Base-by-base conservation (phyloP, 2,329 filamentous ascomycete genomes). In the Neofusicoccum ribis region DNA sequence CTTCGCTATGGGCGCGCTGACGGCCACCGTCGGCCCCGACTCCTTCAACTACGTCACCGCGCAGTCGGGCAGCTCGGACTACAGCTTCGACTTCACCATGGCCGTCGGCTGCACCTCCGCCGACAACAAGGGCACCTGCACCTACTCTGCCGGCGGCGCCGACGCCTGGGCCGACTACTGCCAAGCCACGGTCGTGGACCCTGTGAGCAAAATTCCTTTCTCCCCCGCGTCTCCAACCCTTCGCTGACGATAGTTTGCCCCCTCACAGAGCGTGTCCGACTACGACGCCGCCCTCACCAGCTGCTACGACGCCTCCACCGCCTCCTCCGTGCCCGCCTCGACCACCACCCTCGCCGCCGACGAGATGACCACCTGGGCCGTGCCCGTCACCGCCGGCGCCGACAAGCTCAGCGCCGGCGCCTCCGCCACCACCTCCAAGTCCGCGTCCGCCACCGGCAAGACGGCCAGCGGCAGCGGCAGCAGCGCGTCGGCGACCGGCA, bases 331-430 rank as follows among this genome's bases (percentile, higher is more conserved):
- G 1, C 61, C 61, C n/a, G 23, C 34, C 20, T 20, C 7, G 12
- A 51, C 50, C 15, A 34, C 49, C 15, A 20, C 17, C 20, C 51
- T 64, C 15, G 41, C 41, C 11, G 17, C 31, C 14, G 20, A 12
- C 8, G 51, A 37, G 37, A 14, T 64, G 20, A n/a, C 20, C 49
- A 54, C 34, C 61, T 37, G 39, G 39, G 12, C 49, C 47, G 36
- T 63, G 37, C 11, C 61, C 39, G 44, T 58, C 34, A 49, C 51
- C 14, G 62, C 50, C 31, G 62, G 62, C 43, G 62, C 41, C 43
- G 39, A 50, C 23, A 41, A 39, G 43, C 41, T 64, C n/a, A 64
- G 49, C 20, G 62, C 43, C 31, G 51, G 62, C 34, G 62, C 62
- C 31, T 9, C 51, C 15, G 51, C 51, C 1, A 23, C 37, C 4